Evolutionary conservation across 805 yeast species (phyloP).

Genomic region (Candida corydali): DNA sequence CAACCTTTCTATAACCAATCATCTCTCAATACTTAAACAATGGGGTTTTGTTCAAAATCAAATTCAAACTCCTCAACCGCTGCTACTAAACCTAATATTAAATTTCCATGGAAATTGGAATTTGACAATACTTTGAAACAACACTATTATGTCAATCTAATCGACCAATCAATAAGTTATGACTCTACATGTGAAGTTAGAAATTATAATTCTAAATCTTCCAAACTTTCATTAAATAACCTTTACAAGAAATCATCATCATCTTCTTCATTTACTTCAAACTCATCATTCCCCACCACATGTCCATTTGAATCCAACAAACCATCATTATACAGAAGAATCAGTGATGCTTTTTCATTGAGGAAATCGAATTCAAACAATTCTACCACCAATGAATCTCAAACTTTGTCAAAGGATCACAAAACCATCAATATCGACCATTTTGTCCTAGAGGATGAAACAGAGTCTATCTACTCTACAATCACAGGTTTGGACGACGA

Average conservation of each 20-base stretch:
- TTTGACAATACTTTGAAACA: conserved; percentile 35
- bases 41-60: background rate
- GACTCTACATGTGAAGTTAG: conserved; percentile 44
- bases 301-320: no score
- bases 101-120: conserved; percentile 19
- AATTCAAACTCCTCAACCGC: no score
- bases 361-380: conserved; percentile 11
- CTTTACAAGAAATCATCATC: background rate
- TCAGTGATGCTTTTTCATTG: conserved; percentile 10
- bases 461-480: conserved; percentile 1
- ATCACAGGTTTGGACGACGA: conserved; percentile 24
- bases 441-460: conserved; percentile 1
- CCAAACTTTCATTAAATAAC: background rate
- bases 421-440: background rate
- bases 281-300: background rate
- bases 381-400: no score
- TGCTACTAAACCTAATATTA: no score
- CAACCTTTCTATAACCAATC: no score
- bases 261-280: background rate
- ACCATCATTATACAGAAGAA: conserved; percentile 7
- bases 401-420: background rate
- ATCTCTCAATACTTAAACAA: no score
- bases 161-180: conserved; percentile 33
- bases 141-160: conserved; percentile 36
- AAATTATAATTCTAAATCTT: background rate